A percentile compares a stretch with the other conserved stretches of the same genome.
phyloP scores from a whole-genome alignment of 306 rosid species.

The Cicer pinnatifidum region DNA sequence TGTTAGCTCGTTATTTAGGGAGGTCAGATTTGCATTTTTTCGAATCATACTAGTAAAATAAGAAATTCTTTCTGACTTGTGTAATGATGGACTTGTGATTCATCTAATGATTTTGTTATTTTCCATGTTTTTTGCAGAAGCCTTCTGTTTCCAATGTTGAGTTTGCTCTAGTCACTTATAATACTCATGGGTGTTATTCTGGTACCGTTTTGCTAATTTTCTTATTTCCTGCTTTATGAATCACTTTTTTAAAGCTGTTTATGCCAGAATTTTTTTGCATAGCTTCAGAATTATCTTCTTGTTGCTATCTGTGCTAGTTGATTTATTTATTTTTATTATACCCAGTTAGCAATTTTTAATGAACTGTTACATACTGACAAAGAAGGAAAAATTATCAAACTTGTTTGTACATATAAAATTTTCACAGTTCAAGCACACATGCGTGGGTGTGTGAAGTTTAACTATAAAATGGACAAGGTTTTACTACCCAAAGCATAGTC shows the following conservation, averaged over 20 bases:
- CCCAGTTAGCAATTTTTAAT: slow-evolving; percentile 24
- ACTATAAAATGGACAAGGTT: slow-evolving; percentile 12
- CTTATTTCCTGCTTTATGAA: slow-evolving; percentile 21
- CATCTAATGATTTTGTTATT: slow-evolving; percentile 24
- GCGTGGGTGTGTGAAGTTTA: slow-evolving; percentile 4
- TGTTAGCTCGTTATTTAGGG: slow-evolving; percentile 1
- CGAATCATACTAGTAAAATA: slow-evolving; percentile 7
- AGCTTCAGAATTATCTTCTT: slow-evolving; percentile 18
- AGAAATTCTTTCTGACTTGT: slow-evolving; percentile 25
- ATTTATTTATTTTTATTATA: background rate
- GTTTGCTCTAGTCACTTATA: slow-evolving; percentile 74
- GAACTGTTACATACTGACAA: background rate
- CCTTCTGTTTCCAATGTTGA: slow-evolving; percentile 61
- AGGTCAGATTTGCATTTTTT: slow-evolving; percentile 24
- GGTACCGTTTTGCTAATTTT: slow-evolving; percentile 60
- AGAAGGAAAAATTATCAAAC: background rate
- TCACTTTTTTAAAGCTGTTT: slow-evolving; percentile 13
- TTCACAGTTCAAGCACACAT: background rate
- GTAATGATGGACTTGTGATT: slow-evolving; percentile 39
- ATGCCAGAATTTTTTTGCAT: background rate
- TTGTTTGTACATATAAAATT: slow-evolving; percentile 36
- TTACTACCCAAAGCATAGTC: slow-evolving; percentile 17
- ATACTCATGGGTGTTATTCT: slow-evolving; percentile 91
- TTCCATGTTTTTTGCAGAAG: slow-evolving; percentile 65
- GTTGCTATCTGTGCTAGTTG: slow-evolving; percentile 24